Percentiles rank a stretch among this genome's conserved stretches.
Conservation (phyloP, 169 alveolate species). For the Condylostoma magnum region DNA sequence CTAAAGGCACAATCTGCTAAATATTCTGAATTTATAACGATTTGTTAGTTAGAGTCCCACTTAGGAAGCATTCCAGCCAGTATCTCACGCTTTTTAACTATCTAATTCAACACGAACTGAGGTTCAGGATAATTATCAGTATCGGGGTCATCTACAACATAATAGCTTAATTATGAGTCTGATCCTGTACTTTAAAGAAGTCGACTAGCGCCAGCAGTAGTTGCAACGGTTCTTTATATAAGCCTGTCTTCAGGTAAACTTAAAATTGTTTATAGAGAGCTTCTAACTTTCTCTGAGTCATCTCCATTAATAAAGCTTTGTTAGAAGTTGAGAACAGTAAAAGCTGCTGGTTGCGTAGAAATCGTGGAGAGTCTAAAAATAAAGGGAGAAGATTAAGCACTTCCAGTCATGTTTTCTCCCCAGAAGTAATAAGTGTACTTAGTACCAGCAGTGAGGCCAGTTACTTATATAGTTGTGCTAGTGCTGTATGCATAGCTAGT, state of each 20-base stretch:
- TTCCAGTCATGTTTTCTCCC: conserved; percentile 8
- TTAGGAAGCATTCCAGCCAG: conserved; percentile 2
- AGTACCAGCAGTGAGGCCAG: background rate
- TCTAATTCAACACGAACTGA: background rate
- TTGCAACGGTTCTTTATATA: background rate
- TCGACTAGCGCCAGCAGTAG: background rate
- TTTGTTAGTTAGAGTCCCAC: background rate
- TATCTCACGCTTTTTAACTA: background rate
- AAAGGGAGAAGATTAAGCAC: background rate
- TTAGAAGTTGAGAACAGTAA: background rate
- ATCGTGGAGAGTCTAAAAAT: background rate
- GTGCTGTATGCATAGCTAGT: background rate
- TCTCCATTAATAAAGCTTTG: conserved; percentile 17
- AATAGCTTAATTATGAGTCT: background rate
- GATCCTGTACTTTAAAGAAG: background rate
- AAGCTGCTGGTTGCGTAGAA: conserved; percentile 15
- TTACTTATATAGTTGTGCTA: background rate
- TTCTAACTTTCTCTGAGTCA: background rate
- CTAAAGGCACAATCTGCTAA: background rate
- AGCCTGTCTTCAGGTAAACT: conserved; percentile 11
- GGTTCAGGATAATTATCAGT: conserved; percentile 19
- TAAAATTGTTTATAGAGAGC: background rate
- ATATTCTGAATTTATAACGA: background rate
- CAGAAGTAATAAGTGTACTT: conserved; percentile 5
- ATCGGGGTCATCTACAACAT: background rate